Conservation (phyloP, 371 early-diverging fungal species). For the Mucor irregularis region DNA sequence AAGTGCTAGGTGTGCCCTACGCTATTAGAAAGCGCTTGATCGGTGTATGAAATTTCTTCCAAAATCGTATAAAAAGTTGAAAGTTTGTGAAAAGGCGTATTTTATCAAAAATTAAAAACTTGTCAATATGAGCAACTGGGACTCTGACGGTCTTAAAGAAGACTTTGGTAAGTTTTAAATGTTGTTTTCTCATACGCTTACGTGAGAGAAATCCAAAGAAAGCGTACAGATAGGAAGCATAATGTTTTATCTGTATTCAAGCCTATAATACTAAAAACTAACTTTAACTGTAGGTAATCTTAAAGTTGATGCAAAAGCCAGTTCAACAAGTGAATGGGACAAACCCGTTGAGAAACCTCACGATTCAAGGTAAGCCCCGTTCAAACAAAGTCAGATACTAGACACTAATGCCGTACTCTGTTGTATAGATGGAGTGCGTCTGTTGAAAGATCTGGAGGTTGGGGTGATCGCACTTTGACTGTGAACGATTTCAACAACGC, state of each 20-base stretch:
- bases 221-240: too few relatives aligned
- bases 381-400: not conserved
- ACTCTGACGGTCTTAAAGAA: not conserved
- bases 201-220: too few relatives aligned
- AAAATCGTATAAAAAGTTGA: too few relatives aligned
- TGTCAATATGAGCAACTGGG: slow-evolving; percentile 23
- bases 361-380: slow-evolving; percentile 1
- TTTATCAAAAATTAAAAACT: too few relatives aligned
- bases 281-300: not conserved
- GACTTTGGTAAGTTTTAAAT: slow-evolving; percentile 8
- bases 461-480: not conserved
- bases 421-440: slow-evolving; percentile 2
- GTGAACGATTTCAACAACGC: not conserved
- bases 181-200: too few relatives aligned
- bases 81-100: too few relatives aligned
- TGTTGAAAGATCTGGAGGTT: not conserved
- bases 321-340: slow-evolving; percentile 3
- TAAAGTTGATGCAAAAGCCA: not conserved
- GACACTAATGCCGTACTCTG: not conserved
- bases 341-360: not conserved
- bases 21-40: too few relatives aligned
- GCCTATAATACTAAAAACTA: not conserved
- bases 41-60: too few relatives aligned
- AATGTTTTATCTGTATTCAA: not conserved
- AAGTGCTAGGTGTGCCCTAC: too few relatives aligned